A percentile compares a stretch with the other conserved stretches of the same genome.
These are phyloP conservation scores for Hypoxylon sp. DNA, from an alignment of 2,329 filamentous ascomycete genomes.

Conservation along the genomic window DNA sequence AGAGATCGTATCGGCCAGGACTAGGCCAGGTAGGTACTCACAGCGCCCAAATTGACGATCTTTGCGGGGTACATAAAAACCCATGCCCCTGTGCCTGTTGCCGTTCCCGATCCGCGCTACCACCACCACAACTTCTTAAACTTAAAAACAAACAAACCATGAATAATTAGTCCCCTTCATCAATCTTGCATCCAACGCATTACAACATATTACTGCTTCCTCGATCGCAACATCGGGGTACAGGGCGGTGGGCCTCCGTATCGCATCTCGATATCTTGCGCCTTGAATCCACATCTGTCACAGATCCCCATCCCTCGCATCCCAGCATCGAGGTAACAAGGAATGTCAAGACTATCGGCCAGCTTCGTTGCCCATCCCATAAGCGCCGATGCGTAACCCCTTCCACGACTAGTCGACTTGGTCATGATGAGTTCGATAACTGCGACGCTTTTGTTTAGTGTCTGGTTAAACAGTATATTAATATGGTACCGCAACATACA, in stretches of 20 bases:
- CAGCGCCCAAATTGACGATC: slow-evolving; percentile 22
- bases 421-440: slow-evolving; percentile 42
- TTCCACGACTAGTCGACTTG: slow-evolving; percentile 31
- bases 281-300: slow-evolving; percentile 36
- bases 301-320: slow-evolving; percentile 39
- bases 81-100: too few relatives aligned
- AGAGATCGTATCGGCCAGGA: too few relatives aligned
- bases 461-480: background rate
- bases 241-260: slow-evolving; percentile 39
- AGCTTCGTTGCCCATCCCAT: slow-evolving; percentile 37
- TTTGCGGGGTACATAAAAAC: slow-evolving; percentile 32
- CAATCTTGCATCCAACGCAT: too few relatives aligned
- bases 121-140: too few relatives aligned
- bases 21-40: too few relatives aligned
- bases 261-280: slow-evolving; percentile 35
- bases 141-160: too few relatives aligned
- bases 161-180: too few relatives aligned
- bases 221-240: slow-evolving; percentile 39
- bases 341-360: slow-evolving; percentile 35
- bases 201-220: slow-evolving; percentile 20
- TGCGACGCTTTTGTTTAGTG: slow-evolving; percentile 4
- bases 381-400: slow-evolving; percentile 37
- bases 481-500: slow-evolving; percentile 30
- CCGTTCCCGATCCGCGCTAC: too few relatives aligned
- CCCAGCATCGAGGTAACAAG: slow-evolving; percentile 41